phyloP scores from a whole-genome alignment of 2,329 filamentous ascomycete species.

The Rasamsonia emersonii region DNA sequence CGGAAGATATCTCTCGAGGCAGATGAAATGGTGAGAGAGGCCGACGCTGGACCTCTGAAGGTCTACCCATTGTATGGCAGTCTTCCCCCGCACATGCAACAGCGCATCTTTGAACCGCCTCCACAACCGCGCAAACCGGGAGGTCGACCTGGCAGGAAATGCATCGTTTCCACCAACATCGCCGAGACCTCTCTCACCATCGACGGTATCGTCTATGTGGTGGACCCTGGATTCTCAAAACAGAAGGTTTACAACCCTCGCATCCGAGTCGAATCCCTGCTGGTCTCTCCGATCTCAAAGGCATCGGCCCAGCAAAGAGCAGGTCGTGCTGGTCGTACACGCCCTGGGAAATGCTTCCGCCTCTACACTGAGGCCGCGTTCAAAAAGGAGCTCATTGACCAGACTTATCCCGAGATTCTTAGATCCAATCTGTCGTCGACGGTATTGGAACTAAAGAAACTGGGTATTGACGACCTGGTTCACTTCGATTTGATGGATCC shows the following conservation, averaged over 20 bases:
- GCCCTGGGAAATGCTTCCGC: conserved; percentile 96
- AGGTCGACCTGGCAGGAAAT: conserved; percentile 83
- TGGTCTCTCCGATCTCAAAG: conserved; percentile 97
- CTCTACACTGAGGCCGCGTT: conserved; percentile 93
- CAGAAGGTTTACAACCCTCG: conserved; percentile 99
- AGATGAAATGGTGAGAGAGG: conserved; percentile 85
- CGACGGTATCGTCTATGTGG: conserved; percentile 96
- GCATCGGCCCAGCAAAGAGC: conserved; percentile 94
- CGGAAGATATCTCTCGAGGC: conserved; percentile 84
- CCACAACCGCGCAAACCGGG: conserved; percentile 64
- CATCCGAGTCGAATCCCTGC: conserved; percentile 87
- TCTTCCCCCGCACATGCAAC: conserved; percentile 84
- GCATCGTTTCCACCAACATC: conserved; percentile 93
- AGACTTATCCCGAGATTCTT: conserved; percentile 93
- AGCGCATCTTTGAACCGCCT: conserved; percentile 87
- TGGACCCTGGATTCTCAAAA: conserved; percentile 98
- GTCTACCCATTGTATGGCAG: conserved; percentile 94
- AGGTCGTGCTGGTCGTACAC: conserved; percentile 97
- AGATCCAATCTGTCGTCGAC: conserved; percentile 92
- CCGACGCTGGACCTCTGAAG: conserved; percentile 78
- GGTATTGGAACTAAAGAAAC: conserved; percentile 92
- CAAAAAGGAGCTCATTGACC: conserved; percentile 95
- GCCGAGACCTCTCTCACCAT: conserved; percentile 97
- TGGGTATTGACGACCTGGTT: conserved; percentile 88
- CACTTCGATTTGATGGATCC: conserved; percentile 99